Evolutionary conservation across 1,284 basidiomycete species (phyloP).

Genomic region (Porphyrellus sp.): DNA sequence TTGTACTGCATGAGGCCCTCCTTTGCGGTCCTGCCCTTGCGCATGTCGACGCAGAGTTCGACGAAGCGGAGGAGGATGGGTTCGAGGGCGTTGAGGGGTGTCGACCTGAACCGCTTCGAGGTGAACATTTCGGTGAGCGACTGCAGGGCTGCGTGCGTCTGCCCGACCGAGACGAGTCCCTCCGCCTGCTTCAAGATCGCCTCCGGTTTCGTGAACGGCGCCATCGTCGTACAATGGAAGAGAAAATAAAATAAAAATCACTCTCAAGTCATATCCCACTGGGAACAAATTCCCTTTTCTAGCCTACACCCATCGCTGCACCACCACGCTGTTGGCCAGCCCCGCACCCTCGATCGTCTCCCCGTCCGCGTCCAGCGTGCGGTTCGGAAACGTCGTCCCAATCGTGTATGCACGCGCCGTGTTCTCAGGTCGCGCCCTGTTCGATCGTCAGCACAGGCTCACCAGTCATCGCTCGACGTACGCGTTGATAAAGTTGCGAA

Average conservation of each 20-base stretch:
- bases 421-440: constrained; percentile 76
- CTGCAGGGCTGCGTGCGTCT: constrained; percentile 85
- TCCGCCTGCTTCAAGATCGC: constrained; percentile 90
- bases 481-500: constrained; percentile 88
- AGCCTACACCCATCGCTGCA: constrained; percentile 76
- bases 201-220: constrained; percentile 89
- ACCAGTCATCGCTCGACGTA: constrained; percentile 43
- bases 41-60: constrained; percentile 94
- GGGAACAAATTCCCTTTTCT: constrained; percentile 19
- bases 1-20: constrained; percentile 97
- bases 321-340: constrained; percentile 79
- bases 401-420: constrained; percentile 68
- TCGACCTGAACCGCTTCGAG: constrained; percentile 92
- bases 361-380: constrained; percentile 62
- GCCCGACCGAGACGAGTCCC: constrained; percentile 87
- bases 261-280: not conserved
- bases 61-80: constrained; percentile 94
- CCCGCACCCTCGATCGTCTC: constrained; percentile 75
- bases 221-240: constrained; percentile 48
- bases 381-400: constrained; percentile 83
- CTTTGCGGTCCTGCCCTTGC: constrained; percentile 71
- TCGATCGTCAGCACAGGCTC: not conserved
- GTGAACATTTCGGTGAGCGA: constrained; percentile 90
- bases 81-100: constrained; percentile 86
- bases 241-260: not conserved